phyloP scores from a whole-genome alignment of 176 grass and related monocot genomes.

The Zoysia pacifica region DNA sequence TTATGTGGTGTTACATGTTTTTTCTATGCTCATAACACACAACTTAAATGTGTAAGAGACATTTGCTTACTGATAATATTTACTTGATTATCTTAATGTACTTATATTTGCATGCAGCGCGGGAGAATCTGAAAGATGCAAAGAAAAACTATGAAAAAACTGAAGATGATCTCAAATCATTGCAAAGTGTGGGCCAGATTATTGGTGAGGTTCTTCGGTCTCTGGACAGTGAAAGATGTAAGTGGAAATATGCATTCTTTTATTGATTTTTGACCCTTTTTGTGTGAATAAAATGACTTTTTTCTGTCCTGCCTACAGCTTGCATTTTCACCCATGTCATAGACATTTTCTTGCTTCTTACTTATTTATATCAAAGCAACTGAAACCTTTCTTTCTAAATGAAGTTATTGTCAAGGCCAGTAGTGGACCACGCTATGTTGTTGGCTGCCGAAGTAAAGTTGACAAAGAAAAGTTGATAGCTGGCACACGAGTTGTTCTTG shows the following conservation, averaged over 20 bases:
- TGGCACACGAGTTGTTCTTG: constrained; percentile 90
- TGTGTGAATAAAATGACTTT: background rate
- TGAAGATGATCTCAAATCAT: constrained; percentile 90
- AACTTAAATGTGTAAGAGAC: constrained; percentile 1
- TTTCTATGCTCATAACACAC: background rate
- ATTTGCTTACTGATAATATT: constrained; percentile 17
- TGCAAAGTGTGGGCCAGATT: constrained; percentile 97
- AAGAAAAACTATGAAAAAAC: constrained; percentile 86
- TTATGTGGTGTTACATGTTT: constrained; percentile 4
- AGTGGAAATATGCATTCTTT: constrained; percentile 27
- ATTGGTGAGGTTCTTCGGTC: constrained; percentile 90
- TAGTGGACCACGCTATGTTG: constrained; percentile 91
- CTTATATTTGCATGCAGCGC: constrained; percentile 47
- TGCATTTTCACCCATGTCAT: background rate
- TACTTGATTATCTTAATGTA: constrained; percentile 21
- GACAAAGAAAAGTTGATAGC: constrained; percentile 84
- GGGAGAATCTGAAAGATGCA: constrained; percentile 62
- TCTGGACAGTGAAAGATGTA: constrained; percentile 87
- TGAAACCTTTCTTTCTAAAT: constrained; percentile 33
- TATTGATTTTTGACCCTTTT: constrained; percentile 10
- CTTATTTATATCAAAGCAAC: constrained; percentile 13
- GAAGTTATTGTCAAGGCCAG: constrained; percentile 95
- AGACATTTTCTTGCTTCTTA: constrained; percentile 16
- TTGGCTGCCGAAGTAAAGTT: constrained; percentile 93
- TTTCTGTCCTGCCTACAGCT: background rate